A percentile compares a stretch with the other conserved stretches of the same genome.
Evolutionary conservation across 1,284 basidiomycete species (phyloP).

Genomic region (Sphagnurus paluster): DNA sequence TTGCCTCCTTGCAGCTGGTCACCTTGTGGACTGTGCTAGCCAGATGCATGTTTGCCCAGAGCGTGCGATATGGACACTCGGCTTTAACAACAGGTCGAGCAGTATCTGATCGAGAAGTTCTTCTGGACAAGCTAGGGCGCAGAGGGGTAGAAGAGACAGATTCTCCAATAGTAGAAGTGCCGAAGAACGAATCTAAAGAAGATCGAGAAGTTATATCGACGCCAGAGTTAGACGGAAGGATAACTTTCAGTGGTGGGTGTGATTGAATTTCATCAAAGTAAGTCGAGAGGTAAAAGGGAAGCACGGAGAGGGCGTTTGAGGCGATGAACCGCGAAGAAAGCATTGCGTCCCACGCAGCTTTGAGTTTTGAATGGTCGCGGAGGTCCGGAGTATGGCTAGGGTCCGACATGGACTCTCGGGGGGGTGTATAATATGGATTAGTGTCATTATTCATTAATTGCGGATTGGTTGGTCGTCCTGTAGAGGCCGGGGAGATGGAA

Average conservation of each 20-base stretch:
- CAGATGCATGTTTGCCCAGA: slow-evolving; percentile 62
- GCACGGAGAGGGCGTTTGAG: slow-evolving; percentile 52
- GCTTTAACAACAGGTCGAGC: slow-evolving; percentile 1
- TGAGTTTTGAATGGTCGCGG: slow-evolving; percentile 63
- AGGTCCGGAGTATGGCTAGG: slow-evolving; percentile 33
- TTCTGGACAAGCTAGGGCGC: slow-evolving; percentile 2
- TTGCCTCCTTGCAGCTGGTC: slow-evolving; percentile 64
- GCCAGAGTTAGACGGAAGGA: slow-evolving; percentile 51
- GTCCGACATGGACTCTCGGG: slow-evolving; percentile 11
- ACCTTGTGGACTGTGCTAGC: slow-evolving; percentile 56
- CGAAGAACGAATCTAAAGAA: slow-evolving; percentile 4
- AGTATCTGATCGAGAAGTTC: neutral
- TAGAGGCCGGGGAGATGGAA: slow-evolving; percentile 17
- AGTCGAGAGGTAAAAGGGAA: slow-evolving; percentile 68
- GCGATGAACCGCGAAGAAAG: slow-evolving; percentile 58
- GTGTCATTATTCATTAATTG: neutral
- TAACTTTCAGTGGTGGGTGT: slow-evolving; percentile 51
- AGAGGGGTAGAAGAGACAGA: neutral
- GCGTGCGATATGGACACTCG: slow-evolving; percentile 21
- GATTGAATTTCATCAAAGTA: slow-evolving; percentile 53
- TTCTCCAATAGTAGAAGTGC: neutral
- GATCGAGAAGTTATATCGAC: neutral
- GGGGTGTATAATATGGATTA: slow-evolving; percentile 12
- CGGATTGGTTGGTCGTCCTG: slow-evolving; percentile 5
- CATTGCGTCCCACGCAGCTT: slow-evolving; percentile 69